Evolutionary conservation across 2,329 filamentous ascomycete genomes (phyloP), one percentile per base, ranked within the genome.

Genomic region (Orbilia oligospora): DNA sequence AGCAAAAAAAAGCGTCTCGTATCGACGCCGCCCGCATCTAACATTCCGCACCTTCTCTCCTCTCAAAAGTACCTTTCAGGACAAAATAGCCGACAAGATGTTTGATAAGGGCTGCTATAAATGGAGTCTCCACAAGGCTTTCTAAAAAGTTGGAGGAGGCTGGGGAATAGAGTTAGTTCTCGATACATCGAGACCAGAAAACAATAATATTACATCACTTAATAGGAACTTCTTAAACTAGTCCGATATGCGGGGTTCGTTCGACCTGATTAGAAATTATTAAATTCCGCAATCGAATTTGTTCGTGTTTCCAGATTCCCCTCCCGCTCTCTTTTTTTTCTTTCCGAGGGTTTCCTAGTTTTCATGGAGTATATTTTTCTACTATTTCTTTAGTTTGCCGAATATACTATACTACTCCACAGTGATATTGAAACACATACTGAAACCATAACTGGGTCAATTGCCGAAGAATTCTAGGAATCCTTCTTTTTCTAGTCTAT

Each of bases 101-200:
- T 20, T 38, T 38, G 53, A 58, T 58, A 58, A 58, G 51, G 51
- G 53, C 53, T 58, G 6, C 53, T 58, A 58, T 58, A 36, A 58
- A 58, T 58, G 53, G 53, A 58, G 51, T 33, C 14, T 33, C 14
- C 27, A 46, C 41, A 46, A 46, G 41, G 41, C 41, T 46, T 12
- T n/a, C n/a, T n/a, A n/a, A n/a, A n/a, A 9, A 44, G 16, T 20
- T 46, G 4, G 44, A 46, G 44, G 44, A 46, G 44, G 44, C 8
- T 46, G 44, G 44, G 44, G 44, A 46, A 46, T 2, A 20, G 44
- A 12, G 38, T 16, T 30, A 30, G 6, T 30, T 30, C 38, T 44
- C 3, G 38, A 44, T 44, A 44, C 12, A 46, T 46, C 44, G 3
- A 20, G 3, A 18, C 10, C 44, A 46, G 8, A 46, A 18, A 46